phyloP scores from a whole-genome alignment of 208 protist genomes.

The Leishmania aethiopica region DNA sequence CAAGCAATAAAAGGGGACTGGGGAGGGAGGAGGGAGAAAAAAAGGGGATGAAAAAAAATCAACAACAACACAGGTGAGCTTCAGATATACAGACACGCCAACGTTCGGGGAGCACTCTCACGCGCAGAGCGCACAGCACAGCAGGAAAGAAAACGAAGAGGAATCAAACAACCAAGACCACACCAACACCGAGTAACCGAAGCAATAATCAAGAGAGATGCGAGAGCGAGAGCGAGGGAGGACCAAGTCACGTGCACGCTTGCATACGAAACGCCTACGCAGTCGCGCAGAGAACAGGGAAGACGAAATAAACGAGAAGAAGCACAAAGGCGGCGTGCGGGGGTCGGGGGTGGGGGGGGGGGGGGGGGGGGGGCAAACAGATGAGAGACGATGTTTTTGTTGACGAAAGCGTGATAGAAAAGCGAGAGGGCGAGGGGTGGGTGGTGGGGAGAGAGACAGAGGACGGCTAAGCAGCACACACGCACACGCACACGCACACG shows the following conservation, averaged over 20 bases:
- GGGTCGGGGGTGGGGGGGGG: too few species aligned
- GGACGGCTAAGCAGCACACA: not conserved
- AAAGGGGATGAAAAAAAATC: not conserved
- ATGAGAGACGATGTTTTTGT: not conserved
- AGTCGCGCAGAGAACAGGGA: not conserved
- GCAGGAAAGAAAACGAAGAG: constrained; percentile 1
- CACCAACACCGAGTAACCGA: not conserved
- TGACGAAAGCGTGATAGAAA: not conserved
- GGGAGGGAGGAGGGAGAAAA: not conserved
- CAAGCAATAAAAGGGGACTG: not conserved
- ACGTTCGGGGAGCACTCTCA: not conserved
- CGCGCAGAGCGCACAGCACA: not conserved
- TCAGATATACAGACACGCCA: not conserved
- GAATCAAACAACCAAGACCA: not conserved
- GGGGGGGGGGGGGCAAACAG: not conserved
- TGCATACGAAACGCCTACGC: not conserved
- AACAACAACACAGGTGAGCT: not conserved
- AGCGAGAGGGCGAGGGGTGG: not conserved
- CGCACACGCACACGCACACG: not conserved
- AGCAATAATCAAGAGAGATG: not conserved
- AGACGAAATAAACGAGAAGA: not conserved
- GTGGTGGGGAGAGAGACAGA: not conserved
- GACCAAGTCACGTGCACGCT: not conserved
- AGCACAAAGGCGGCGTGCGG: not conserved
- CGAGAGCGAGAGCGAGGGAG: not conserved